Evolutionary conservation across 2,329 filamentous ascomycete species (phyloP).

Genomic region (Alternaria brassicicola): DNA sequence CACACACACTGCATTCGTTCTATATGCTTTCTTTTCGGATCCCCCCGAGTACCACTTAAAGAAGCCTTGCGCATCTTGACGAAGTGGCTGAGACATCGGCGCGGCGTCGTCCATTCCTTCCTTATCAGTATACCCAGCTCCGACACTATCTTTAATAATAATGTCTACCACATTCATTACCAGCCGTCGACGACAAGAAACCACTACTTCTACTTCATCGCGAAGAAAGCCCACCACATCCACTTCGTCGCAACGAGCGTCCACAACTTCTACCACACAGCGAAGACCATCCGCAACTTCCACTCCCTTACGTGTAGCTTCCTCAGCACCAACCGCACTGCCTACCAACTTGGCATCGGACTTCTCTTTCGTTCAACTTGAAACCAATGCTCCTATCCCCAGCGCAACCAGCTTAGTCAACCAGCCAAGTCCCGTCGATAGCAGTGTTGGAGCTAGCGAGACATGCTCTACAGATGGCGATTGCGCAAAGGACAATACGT

Average conservation of each 20-base stretch:
- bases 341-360: slow-evolving; percentile 8
- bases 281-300: not conserved
- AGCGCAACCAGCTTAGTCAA: not conserved
- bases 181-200: slow-evolving; percentile 8
- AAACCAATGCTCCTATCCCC: slow-evolving; percentile 16
- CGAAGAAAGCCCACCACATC: not conserved
- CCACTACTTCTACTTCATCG: slow-evolving; percentile 12
- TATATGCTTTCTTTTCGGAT: slow-evolving; percentile 10
- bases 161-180: slow-evolving; percentile 32
- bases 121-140: not conserved
- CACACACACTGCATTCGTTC: slow-evolving; percentile 24
- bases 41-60: slow-evolving; percentile 1
- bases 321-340: slow-evolving; percentile 7
- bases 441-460: slow-evolving; percentile 16
- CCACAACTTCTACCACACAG: slow-evolving; percentile 5
- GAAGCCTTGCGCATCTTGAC: slow-evolving; percentile 8
- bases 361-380: slow-evolving; percentile 17
- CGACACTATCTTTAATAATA: slow-evolving; percentile 28
- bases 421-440: not conserved
- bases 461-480: slow-evolving; percentile 30
- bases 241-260: slow-evolving; percentile 5
- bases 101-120: slow-evolving; percentile 9
- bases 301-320: not conserved
- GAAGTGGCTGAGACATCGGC: slow-evolving; percentile 9
- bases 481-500: slow-evolving; percentile 36